These are phyloP conservation scores for Fraxinus americana DNA, from an alignment of 257 asterid species.

Conservation along the genomic window DNA sequence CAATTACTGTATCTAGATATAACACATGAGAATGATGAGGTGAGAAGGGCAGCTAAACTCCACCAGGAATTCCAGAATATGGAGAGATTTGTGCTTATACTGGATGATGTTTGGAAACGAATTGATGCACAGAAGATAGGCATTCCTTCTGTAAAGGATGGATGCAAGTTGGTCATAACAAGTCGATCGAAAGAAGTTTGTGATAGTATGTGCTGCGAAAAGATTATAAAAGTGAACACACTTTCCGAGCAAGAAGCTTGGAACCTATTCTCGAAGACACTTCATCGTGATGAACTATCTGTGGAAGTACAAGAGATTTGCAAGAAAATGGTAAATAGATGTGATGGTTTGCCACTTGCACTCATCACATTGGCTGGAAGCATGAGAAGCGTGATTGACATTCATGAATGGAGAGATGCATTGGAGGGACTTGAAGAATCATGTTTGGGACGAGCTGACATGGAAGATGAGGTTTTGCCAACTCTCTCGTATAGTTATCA, in stretches of 20 bases:
- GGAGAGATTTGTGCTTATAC: slow-evolving; percentile 13
- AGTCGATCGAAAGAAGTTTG: slow-evolving; percentile 23
- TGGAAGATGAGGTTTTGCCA: slow-evolving; percentile 21
- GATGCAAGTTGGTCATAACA: slow-evolving; percentile 24
- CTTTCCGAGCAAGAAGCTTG: slow-evolving; percentile 13
- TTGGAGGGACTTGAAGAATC: neutral
- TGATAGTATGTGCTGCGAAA: slow-evolving; percentile 9
- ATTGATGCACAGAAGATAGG: slow-evolving; percentile 16
- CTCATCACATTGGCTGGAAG: slow-evolving; percentile 22
- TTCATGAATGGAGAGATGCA: slow-evolving; percentile 29
- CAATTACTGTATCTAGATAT: slow-evolving; percentile 12
- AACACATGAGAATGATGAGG: neutral
- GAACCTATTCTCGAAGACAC: slow-evolving; percentile 11
- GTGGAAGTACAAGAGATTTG: slow-evolving; percentile 10
- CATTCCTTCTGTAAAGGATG: neutral
- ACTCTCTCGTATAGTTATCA: slow-evolving; percentile 22
- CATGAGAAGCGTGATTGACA: slow-evolving; percentile 20
- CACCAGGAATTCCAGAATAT: neutral
- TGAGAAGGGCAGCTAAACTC: slow-evolving; percentile 4
- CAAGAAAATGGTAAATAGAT: slow-evolving; percentile 11
- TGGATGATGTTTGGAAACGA: slow-evolving; percentile 26
- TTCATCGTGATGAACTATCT: neutral
- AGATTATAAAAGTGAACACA: slow-evolving; percentile 8
- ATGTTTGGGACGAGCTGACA: slow-evolving; percentile 9
- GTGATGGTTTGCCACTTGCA: slow-evolving; percentile 23